Conservation (phyloP, 768 basidiomycete species). For the Dacryopinax primogenitus region DNA sequence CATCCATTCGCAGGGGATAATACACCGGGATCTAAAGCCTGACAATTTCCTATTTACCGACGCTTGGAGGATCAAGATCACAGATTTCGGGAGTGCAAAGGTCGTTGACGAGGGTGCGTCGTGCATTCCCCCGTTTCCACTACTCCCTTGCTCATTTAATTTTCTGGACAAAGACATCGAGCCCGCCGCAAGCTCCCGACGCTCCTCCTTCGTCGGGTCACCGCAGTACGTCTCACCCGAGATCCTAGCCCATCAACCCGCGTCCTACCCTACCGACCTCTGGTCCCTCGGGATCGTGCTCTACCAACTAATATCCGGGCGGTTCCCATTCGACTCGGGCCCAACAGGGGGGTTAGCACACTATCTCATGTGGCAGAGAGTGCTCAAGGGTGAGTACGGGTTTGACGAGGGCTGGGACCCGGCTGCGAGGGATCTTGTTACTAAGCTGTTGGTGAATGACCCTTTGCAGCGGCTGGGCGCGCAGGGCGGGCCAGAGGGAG, state of each 20-base stretch:
- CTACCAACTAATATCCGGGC: slow-evolving; percentile 84
- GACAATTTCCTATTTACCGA: slow-evolving; percentile 85
- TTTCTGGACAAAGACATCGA: no score
- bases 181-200: slow-evolving; percentile 26
- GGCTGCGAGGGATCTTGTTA: background rate
- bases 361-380: slow-evolving; percentile 90
- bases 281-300: slow-evolving; percentile 94
- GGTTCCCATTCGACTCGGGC: slow-evolving; percentile 75
- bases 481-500: slow-evolving; percentile 29
- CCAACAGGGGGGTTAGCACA: slow-evolving; percentile 43
- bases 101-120: slow-evolving; percentile 20
- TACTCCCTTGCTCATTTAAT: background rate
- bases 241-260: slow-evolving; percentile 54
- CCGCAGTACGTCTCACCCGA: slow-evolving; percentile 86
- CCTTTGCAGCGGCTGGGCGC: slow-evolving; percentile 50
- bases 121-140: background rate
- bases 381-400: slow-evolving; percentile 73
- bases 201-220: slow-evolving; percentile 69
- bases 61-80: slow-evolving; percentile 79
- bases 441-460: slow-evolving; percentile 25
- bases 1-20: slow-evolving; percentile 81
- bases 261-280: slow-evolving; percentile 63
- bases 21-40: slow-evolving; percentile 80
- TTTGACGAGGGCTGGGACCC: slow-evolving; percentile 78
- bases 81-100: slow-evolving; percentile 92